Evolutionary conservation across 208 protist species (phyloP).

Genomic region (Kentomonas sorsogonicus): DNA sequence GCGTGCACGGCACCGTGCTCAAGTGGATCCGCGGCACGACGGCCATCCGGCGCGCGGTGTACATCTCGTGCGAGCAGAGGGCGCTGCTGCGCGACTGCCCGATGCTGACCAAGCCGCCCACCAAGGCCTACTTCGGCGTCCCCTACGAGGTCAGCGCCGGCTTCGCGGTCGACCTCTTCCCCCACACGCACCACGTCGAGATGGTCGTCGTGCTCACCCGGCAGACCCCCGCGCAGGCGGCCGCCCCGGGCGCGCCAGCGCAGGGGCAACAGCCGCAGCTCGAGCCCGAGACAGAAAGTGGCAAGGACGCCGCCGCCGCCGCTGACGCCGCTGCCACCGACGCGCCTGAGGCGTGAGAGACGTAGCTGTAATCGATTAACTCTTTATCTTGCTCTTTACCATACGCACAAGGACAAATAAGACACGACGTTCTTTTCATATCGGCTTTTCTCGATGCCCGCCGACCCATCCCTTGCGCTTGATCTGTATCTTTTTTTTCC

Average conservation of each 20-base stretch:
- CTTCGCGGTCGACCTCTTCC: conserved; percentile 94
- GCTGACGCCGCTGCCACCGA: too few species aligned
- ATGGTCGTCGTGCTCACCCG: conserved; percentile 89
- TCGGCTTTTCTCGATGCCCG: too few species aligned
- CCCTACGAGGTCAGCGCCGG: conserved; percentile 83
- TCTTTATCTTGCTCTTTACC: too few species aligned
- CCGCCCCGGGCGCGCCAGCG: not conserved
- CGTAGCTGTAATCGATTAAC: too few species aligned
- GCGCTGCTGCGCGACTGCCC: conserved; percentile 86
- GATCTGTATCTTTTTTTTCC: too few species aligned
- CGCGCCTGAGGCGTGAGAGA: too few species aligned
- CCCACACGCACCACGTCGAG: conserved; percentile 94
- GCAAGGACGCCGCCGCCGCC: too few species aligned
- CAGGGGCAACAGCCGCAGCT: not conserved
- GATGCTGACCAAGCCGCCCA: conserved; percentile 62
- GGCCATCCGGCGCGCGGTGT: conserved; percentile 88
- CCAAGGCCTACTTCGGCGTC: conserved; percentile 63
- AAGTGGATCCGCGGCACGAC: conserved; percentile 88
- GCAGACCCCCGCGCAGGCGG: conserved; percentile 8
- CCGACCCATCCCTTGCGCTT: too few species aligned
- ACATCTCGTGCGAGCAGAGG: conserved; percentile 94
- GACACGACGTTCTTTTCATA: too few species aligned
- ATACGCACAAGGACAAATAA: too few species aligned
- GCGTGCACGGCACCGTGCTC: conserved; percentile 85
- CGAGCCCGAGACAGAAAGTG: conserved; percentile 6